phyloP scores from a whole-genome alignment of 805 yeast genomes.

The Kockiozyma suomiensis region DNA sequence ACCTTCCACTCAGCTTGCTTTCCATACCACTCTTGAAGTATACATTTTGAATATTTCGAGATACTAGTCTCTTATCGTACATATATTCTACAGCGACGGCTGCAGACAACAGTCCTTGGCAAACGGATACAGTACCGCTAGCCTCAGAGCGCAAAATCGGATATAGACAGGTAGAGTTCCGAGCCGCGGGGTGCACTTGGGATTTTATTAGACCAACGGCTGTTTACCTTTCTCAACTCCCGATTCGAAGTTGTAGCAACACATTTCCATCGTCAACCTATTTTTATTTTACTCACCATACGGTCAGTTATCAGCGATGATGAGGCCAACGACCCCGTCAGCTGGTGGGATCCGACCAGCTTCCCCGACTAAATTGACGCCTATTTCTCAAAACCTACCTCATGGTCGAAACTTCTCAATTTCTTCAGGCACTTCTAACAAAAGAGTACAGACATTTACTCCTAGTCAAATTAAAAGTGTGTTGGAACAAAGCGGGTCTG shows the following conservation, averaged over 20 bases:
- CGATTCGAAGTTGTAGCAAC: not conserved
- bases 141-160: not conserved
- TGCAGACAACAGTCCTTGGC: too few relatives aligned
- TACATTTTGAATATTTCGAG: too few relatives aligned
- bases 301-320: not conserved
- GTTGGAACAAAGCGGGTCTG: conserved; percentile 10
- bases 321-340: conserved; percentile 6
- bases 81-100: too few relatives aligned
- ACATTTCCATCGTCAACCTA: too few relatives aligned
- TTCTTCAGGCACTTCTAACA: conserved; percentile 1
- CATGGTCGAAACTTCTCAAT: conserved; percentile 17
- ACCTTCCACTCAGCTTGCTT: too few relatives aligned
- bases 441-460: conserved; percentile 29
- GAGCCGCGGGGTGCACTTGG: not conserved
- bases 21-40: too few relatives aligned
- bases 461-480: conserved; percentile 24
- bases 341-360: conserved; percentile 5
- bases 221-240: not conserved
- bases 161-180: not conserved
- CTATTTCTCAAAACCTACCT: conserved; percentile 23
- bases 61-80: too few relatives aligned
- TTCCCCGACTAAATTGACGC: conserved; percentile 26
- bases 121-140: too few relatives aligned
- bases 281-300: too few relatives aligned
- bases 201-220: not conserved